Conservation (phyloP, 306 rosid genomes). For the Urtica urens region DNA sequence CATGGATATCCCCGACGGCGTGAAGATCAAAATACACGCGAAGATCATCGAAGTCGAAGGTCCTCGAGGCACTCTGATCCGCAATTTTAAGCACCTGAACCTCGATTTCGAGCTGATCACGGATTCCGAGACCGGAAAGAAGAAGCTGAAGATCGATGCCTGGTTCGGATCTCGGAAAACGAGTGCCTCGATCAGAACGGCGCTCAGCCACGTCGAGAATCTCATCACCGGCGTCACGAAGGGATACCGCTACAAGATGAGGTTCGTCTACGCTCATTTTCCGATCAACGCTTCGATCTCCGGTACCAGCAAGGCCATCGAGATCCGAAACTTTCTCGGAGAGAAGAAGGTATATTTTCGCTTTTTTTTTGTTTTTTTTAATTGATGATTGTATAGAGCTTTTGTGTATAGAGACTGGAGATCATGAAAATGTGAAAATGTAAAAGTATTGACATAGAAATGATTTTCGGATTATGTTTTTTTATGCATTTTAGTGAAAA, state of each 20-base stretch:
- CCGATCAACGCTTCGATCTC: constrained; percentile 77
- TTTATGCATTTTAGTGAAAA: no score
- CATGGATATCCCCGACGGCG: constrained; percentile 77
- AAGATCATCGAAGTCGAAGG: constrained; percentile 78
- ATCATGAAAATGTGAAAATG: no score
- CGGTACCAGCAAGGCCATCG: constrained; percentile 30
- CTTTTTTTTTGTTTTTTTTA: background rate
- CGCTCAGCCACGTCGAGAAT: constrained; percentile 67
- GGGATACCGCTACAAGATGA: constrained; percentile 85
- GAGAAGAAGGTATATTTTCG: constrained; percentile 41
- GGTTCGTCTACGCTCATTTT: constrained; percentile 77
- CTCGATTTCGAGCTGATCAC: constrained; percentile 59
- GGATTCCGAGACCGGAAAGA: constrained; percentile 36
- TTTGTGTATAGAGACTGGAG: no score
- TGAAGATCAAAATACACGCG: constrained; percentile 57
- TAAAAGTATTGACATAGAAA: no score
- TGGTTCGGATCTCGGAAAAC: constrained; percentile 78
- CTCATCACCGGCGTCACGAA: constrained; percentile 82
- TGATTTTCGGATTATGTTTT: no score
- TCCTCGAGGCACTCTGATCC: constrained; percentile 57
- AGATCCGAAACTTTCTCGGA: constrained; percentile 64
- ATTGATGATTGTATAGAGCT: no score
- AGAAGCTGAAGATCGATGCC: constrained; percentile 52
- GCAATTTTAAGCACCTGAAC: constrained; percentile 66
- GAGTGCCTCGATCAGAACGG: constrained; percentile 78